Base-by-base conservation (phyloP, 2,329 filamentous ascomycete genomes). In the Paecilomyces variotii region DNA sequence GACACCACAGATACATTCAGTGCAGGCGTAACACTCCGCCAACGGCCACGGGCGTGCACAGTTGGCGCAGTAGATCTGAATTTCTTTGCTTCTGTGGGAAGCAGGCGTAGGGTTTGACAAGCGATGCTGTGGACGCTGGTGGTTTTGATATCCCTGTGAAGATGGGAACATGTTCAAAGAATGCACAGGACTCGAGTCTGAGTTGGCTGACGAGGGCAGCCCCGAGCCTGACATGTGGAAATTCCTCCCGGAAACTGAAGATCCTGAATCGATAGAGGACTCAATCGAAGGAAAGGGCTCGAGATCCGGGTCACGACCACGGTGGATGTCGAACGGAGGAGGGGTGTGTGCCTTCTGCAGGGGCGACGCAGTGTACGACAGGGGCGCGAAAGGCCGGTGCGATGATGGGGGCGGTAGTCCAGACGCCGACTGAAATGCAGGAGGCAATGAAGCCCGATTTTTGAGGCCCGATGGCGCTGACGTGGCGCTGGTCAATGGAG, bases 1-100 rank as follows among this genome's bases (percentile, higher is more conserved):
- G 55, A 97, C 83, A 14, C 92, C 93, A 71, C 91, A 96, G 63
- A 97, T 96, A 73, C 94, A 97, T 74, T 97, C 92, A 0, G 92
- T 96, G 73, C 93, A 97, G 25, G 93, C 93, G 70, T 91, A 97
- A 34, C 90, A 94, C 67, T 93, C 89, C 68, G 86, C 87, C 27
- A 97, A 78, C 10, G 87, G 78, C 56, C 88, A 92, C 19, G 91
- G 80, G 39, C 87, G 85, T 63, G 90, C 86, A 70, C 93, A 97
- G 54, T 88, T 89, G 24, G 92, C 90, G 72, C 93, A 97, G 72
- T 96, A 96, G 50, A 97, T 96, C 71, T 96, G 90, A 2, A 93
- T 88, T 10, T 78, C 76, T 58, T 70, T 74, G 57, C 66, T 74
- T 60, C 74, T 73, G 62, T 73, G 76, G 6, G 74, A 73, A 0